Percentiles rank a stretch among this genome's conserved stretches.
These are phyloP conservation scores for Mangifera indica DNA, from an alignment of 345 rosid genomes.

Conservation along the genomic window DNA sequence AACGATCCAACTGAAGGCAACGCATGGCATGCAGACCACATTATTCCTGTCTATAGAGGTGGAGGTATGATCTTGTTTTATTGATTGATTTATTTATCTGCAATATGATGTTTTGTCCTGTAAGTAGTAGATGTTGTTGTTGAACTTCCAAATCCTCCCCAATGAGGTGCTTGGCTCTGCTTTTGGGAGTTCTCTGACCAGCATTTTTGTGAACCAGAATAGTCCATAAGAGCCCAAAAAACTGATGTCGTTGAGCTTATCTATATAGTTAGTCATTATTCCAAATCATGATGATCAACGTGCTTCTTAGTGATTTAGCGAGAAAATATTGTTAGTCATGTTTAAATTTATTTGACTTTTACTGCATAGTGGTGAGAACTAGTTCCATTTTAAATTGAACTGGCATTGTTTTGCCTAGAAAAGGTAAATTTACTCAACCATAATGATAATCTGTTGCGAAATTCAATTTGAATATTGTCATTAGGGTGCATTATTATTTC, in stretches of 20 bases:
- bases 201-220: no score
- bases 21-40: constrained; percentile 97
- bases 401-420: neutral
- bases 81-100: neutral
- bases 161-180: no score
- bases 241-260: neutral
- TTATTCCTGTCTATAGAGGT: constrained; percentile 82
- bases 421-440: neutral
- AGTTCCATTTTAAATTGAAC: neutral
- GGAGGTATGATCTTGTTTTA: constrained; percentile 57
- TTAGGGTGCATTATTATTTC: neutral
- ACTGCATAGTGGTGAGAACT: neutral
- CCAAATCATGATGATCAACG: no score
- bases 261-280: neutral
- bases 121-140: neutral
- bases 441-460: constrained; percentile 1
- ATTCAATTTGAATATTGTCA: neutral
- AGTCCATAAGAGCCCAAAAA: neutral
- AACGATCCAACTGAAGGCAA: constrained; percentile 76
- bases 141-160: no score
- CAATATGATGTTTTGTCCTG: neutral
- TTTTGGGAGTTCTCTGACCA: no score
- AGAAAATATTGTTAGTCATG: no score
- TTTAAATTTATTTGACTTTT: neutral
- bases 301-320: no score